Conservation (phyloP, 2,329 filamentous ascomycete genomes). For the Aspergillus brasiliensis region DNA sequence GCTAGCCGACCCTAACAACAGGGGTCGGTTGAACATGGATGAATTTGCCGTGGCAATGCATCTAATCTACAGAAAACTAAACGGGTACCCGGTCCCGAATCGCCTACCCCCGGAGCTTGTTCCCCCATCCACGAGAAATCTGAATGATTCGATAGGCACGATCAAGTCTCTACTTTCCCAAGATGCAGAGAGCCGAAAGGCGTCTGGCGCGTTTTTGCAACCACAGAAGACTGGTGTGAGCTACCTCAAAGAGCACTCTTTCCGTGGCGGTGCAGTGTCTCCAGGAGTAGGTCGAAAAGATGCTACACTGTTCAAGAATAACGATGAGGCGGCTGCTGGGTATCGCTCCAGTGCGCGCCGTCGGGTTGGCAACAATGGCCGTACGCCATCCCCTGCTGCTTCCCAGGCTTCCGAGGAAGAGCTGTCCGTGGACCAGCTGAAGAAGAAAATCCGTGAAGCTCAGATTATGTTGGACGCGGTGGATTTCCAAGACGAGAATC, state of each 20-base stretch:
- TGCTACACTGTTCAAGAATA: constrained; percentile 94
- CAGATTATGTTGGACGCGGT: constrained; percentile 93
- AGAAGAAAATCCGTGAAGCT: constrained; percentile 91
- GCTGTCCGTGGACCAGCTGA: constrained; percentile 79
- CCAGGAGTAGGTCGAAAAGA: constrained; percentile 74
- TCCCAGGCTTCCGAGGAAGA: constrained; percentile 73
- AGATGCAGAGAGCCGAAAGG: constrained; percentile 87
- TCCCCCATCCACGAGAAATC: constrained; percentile 89
- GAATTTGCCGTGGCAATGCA: constrained; percentile 99
- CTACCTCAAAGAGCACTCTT: constrained; percentile 94
- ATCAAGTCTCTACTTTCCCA: constrained; percentile 87
- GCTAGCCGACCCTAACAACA: constrained; percentile 88
- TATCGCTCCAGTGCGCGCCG: constrained; percentile 94
- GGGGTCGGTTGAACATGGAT: constrained; percentile 89
- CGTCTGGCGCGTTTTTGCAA: constrained; percentile 82
- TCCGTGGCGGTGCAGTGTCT: constrained; percentile 66
- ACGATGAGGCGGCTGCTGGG: constrained; percentile 79
- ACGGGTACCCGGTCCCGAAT: constrained; percentile 89
- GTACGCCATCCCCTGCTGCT: constrained; percentile 78
- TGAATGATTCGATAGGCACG: constrained; percentile 88
- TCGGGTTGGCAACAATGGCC: constrained; percentile 68
- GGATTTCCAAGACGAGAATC: constrained; percentile 92
- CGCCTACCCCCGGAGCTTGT: constrained; percentile 88
- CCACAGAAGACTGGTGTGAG: constrained; percentile 98
- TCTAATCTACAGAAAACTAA: constrained; percentile 94